Base-by-base conservation (phyloP, 208 protist species). In the Trypanosoma lewisi region DNA sequence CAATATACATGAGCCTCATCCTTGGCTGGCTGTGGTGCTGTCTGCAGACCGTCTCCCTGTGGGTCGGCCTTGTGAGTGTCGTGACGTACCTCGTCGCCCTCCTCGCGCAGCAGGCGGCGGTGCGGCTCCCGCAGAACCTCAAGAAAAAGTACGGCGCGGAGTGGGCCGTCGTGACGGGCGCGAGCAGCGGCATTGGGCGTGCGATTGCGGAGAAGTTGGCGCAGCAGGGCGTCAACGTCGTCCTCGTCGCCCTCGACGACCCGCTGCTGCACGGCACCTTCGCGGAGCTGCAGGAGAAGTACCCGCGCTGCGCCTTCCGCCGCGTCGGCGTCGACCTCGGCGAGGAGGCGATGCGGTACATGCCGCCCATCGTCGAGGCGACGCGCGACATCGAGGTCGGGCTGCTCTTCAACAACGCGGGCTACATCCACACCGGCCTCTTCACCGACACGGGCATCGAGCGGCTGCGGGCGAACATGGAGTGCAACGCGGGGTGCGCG, bases 111-210 rank as follows among this genome's bases (percentile, higher is more conserved):
- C 69, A 85, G 55, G 57, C 87, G 45, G 67, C 82, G 17, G 33
- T 92, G 44, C 70, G 77, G 28, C 62, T 88, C 49, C 89, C 89
- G 33, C 85, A 87, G 42, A 75, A 93, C 65, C 76, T 93, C 27
- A 82, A 86, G 57, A 80, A 84, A 41, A 86, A 83, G 65, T 93
- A 94, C 73, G 63, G 75, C 54, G 81, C 85, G 4, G 70, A 91
- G 63, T 97, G 89, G 87, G 89, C 65, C 8, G 77, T 98, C 33
- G 93, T 98, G 17, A 98, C 97, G 19, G 97, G 97, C 57, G 82
- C 84, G 11, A 97, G 94, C 62, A 97, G 96, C 73, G 97, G 97
- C 42, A 98, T 98, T 63, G 97, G 97, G 28, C 94, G 89, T 66
- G 95, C 89, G 27, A 97, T 97, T 58, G 78, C 91, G 7, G 75